phyloP scores from a whole-genome alignment of 352 stramenopile species.

The Globisporangium emineosum region DNA sequence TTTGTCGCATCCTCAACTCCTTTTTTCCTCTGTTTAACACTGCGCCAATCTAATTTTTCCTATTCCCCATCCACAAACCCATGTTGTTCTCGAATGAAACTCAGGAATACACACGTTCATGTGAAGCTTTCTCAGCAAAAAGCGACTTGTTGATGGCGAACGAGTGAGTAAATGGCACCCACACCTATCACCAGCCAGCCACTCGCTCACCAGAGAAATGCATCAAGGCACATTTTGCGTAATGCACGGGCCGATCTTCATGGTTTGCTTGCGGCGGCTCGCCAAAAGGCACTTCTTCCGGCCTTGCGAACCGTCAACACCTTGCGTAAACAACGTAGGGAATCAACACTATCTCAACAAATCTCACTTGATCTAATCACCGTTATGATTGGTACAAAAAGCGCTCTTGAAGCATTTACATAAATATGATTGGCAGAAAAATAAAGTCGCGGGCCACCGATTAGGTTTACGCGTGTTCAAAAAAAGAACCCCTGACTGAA shows the following conservation, averaged over 20 bases:
- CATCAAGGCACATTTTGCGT: neutral
- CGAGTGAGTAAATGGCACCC: no score
- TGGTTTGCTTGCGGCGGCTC: neutral
- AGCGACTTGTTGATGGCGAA: conserved; percentile 26
- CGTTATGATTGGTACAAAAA: neutral
- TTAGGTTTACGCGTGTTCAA: neutral
- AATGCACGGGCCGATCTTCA: neutral
- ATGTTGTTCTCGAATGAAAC: no score
- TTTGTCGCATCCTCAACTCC: no score
- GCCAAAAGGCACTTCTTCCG: neutral
- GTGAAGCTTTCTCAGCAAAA: no score
- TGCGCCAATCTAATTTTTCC: no score
- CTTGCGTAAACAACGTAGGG: neutral
- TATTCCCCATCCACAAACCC: no score
- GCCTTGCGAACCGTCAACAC: neutral
- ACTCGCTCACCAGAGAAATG: neutral
- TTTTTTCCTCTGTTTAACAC: no score
- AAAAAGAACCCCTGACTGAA: conserved; percentile 2
- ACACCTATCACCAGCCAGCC: neutral
- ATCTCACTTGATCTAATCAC: neutral
- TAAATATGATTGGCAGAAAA: neutral
- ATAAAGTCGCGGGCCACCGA: neutral
- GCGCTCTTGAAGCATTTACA: neutral
- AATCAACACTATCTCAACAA: neutral
- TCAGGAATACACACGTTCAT: no score